phyloP scores from a whole-genome alignment of 352 stramenopile genomes.

The Pythium monospermum region DNA sequence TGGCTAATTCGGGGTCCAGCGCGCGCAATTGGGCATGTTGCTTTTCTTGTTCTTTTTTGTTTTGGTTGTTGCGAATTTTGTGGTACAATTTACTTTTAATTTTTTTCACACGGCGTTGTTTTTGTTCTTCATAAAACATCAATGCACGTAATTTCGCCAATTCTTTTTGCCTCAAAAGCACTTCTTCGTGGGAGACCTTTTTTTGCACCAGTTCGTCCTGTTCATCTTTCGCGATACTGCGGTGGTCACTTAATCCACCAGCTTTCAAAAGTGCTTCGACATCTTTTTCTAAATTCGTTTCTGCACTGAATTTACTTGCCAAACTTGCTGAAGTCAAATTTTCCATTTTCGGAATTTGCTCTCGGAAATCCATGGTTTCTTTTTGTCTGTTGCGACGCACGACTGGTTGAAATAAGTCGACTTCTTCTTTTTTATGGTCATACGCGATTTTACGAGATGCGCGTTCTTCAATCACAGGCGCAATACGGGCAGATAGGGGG shows the following conservation, averaged over 20 bases:
- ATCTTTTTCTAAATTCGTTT: conserved; percentile 87
- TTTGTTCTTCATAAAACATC: conserved; percentile 99
- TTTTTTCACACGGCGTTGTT: conserved; percentile 97
- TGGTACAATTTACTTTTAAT: conserved; percentile 99
- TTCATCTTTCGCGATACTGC: conserved; percentile 58
- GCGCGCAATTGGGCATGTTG: conserved; percentile 77
- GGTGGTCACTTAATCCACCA: conserved; percentile 49
- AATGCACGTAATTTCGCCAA: conserved; percentile 95
- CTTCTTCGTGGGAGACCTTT: conserved; percentile 69
- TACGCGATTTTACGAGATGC: conserved; percentile 89
- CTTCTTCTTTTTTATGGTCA: conserved; percentile 79
- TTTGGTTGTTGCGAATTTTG: conserved; percentile 95
- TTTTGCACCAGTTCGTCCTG: conserved; percentile 69
- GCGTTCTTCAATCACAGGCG: conserved; percentile 82
- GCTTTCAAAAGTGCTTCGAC: conserved; percentile 63
- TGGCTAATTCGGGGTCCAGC: conserved; percentile 68
- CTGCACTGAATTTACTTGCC: conserved; percentile 91
- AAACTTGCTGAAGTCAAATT: conserved; percentile 83
- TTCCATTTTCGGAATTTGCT: conserved; percentile 77
- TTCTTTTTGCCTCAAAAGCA: conserved; percentile 85
- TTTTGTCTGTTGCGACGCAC: conserved; percentile 92
- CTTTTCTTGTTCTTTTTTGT: conserved; percentile 82
- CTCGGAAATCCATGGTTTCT: conserved; percentile 92
- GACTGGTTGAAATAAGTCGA: conserved; percentile 87
- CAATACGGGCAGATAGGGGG: conserved; percentile 55